Percentiles rank a stretch among this genome's conserved stretches.
phyloP scores from a whole-genome alignment of 2,329 filamentous ascomycete species.

The Colletotrichum plurivorum region DNA sequence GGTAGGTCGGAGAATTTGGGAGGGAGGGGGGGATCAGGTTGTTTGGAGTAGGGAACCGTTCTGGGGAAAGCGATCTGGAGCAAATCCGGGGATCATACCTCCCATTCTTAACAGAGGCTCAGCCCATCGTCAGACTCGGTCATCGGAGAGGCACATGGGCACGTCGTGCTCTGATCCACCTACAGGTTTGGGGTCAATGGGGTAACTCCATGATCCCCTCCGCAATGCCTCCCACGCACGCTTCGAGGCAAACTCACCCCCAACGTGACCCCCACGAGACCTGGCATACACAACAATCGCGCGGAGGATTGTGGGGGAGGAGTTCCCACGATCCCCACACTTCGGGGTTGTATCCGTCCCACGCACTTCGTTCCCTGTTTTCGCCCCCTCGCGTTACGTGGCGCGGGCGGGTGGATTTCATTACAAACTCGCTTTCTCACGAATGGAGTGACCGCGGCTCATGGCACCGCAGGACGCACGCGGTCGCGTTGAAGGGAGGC shows the following conservation, averaged over 20 bases:
- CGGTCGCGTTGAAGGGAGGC: no score
- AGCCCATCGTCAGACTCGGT: background rate
- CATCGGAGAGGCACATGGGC: background rate
- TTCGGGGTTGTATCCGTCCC: conserved; percentile 21
- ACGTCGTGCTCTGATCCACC: conserved; percentile 7
- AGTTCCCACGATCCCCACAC: conserved; percentile 16
- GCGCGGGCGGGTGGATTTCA: conserved; percentile 3
- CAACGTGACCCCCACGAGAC: conserved; percentile 27
- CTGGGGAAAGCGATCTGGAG: background rate
- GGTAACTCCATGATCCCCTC: conserved; percentile 7
- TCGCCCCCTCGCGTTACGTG: background rate
- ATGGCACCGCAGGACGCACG: no score
- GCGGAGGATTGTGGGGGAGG: background rate
- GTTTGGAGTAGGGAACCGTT: background rate
- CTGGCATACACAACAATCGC: background rate
- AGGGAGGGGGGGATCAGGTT: no score
- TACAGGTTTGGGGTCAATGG: conserved; percentile 5
- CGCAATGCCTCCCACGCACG: background rate
- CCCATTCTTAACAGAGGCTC: conserved; percentile 30
- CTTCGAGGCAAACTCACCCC: conserved; percentile 3
- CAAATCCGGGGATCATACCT: conserved; percentile 6
- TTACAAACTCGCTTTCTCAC: background rate
- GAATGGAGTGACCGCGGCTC: background rate
- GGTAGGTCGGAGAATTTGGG: background rate
- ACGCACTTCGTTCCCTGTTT: background rate